Evolutionary conservation across 352 stramenopile species (phyloP), one percentile per base, ranked within the genome.

Genomic region (Peronospora destructor): DNA sequence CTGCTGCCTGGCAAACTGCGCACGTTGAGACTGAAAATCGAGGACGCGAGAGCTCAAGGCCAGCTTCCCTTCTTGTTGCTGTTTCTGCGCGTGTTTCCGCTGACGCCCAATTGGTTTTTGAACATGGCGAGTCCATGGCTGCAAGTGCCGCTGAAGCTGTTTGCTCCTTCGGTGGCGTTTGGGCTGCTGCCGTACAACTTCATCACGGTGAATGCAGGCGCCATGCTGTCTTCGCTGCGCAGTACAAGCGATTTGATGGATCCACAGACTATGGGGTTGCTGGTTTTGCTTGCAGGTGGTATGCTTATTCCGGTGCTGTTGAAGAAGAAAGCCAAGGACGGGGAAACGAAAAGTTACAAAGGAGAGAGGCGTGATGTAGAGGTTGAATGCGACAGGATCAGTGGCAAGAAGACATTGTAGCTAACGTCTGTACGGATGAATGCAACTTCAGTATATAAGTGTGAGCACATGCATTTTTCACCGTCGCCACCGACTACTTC

Each of bases 101-200:
- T 89, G 58, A 84, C 79, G 43, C 78, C 82, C 29, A 90, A 93
- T 50, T 93, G 82, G 82, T 81, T 93, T 48, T 64, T 91, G 30
- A 93, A 93, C 57, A 59, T 89, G 38, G 68, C 79, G 16, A 87
- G 76, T 67, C 79, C 82, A 35, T 90, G 81, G 75, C 65, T 87
- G 6, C 57, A 81, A 53, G 76, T 93, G 40, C 77, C 79, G 33
- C 53, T 91, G 14, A 59, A 50, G 25, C 46, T 84, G 17, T 92
- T 93, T 47, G 73, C 77, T 10, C 71, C 74, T 7, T 73, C 69
- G 0, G 78, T 88, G 28, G 53, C 81, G 5, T 16, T 91, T 7
- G 82, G 82, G 1, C 66, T 93, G 43, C 61, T 91, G 60, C 79
- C 80, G 16, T 91, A 91, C 65, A 91, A 89, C 56, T 86, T 87